Base-by-base conservation (phyloP, 805 yeast species). In the Ogataea zsoltii region DNA sequence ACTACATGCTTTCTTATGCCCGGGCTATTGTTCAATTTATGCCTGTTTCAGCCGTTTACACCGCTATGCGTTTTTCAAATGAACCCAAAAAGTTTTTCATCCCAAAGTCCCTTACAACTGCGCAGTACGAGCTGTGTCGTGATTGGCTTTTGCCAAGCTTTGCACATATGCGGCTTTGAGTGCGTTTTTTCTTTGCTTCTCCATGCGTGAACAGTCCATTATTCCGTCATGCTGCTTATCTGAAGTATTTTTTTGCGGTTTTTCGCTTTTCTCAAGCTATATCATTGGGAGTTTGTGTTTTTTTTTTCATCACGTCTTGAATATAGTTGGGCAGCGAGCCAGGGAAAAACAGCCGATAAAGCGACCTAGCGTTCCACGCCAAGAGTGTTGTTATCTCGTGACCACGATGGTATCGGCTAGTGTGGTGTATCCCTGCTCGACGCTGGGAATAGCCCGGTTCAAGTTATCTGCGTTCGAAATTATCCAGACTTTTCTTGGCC, bases 331-430 rank as follows among this genome's bases (percentile, higher is more conserved):
- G 25, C 25, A 21, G 25, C 25, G 25, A 21, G 25, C 25, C 9
- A 21, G 25, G 7, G 25, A 9, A 5, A 6, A 9, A 21, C 7
- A 21, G 25, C 25, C 9, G 25, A 21, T 5, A 21, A 9, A 21
- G 9, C 25, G 25, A 21, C 25, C 5, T 5, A 21, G 25, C 17
- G 17, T 14, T 15, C 14, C 17, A 3, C 33, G 9, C n/a, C 21
- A 14, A 15, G 3, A 11, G 11, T 18, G 23, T 18, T 18, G 23
- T 14, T 15, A 19, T n/a, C 37, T 17, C 28, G 10, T n/a, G 2
- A 13, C 38, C 30, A 25, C 17, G 11, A 35, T 35, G 38, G 38
- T 35, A 3, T 35, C 38, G 38, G 23, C 30, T 29, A 18, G 12
- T 3, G 13, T 35, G 18, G 30, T 35, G 30, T 35, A 35, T 25